phyloP scores from a whole-genome alignment of 2,329 filamentous ascomycete species.

The Thielaviopsis musarum region DNA sequence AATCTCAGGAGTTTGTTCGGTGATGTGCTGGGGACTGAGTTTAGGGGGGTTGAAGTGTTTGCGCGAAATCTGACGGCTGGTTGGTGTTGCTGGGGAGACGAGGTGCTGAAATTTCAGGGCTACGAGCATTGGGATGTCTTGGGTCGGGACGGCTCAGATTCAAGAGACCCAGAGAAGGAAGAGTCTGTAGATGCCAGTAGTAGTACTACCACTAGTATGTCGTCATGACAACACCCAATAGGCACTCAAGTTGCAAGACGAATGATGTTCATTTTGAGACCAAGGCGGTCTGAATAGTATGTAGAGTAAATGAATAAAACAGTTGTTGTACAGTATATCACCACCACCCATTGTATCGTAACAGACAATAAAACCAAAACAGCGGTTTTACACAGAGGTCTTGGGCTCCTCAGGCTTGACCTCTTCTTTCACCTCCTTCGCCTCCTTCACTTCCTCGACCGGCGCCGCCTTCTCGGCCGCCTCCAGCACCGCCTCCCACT shows the following conservation, averaged over 20 bases:
- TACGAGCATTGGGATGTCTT: conserved; percentile 30
- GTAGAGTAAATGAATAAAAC: conserved; percentile 11
- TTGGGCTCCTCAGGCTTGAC: background rate
- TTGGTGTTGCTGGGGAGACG: conserved; percentile 67
- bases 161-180: background rate
- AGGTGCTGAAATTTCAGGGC: conserved; percentile 53
- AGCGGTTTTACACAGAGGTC: conserved; percentile 6
- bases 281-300: background rate
- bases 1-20: conserved; percentile 46
- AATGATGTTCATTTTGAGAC: background rate
- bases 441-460: conserved; percentile 16
- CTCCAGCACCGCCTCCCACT: conserved; percentile 24
- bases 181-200: too few species aligned
- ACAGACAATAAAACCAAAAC: background rate
- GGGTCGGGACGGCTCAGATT: background rate
- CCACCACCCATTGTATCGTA: conserved; percentile 1
- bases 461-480: conserved; percentile 14
- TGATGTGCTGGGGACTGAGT: conserved; percentile 32
- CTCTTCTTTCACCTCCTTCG: conserved; percentile 7
- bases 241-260: background rate
- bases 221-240: too few species aligned
- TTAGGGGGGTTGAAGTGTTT: conserved; percentile 56
- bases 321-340: conserved; percentile 15
- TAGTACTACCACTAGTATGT: background rate
- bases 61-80: conserved; percentile 55